A percentile compares a stretch with the other conserved stretches of the same genome.
phyloP scores from a whole-genome alignment of 1,139 yeast genomes.

The Scheffersomyces parashehatae region DNA sequence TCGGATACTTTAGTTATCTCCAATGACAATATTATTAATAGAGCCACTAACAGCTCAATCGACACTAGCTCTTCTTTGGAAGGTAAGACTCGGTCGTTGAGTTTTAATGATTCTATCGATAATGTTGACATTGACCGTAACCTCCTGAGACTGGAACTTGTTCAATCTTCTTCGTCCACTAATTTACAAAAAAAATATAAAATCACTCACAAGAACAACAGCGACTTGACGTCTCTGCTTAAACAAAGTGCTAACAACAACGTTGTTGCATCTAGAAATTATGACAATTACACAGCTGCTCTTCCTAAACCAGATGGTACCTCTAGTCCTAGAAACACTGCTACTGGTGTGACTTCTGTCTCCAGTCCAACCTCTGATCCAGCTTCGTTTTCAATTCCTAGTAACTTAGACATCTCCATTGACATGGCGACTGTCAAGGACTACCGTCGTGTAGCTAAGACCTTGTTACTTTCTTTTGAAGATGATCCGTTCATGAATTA shows the following conservation, averaged over 20 bases:
- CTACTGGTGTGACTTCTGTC: constrained; percentile 1
- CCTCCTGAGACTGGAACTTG: constrained; percentile 1
- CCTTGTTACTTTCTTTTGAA: constrained; percentile 39
- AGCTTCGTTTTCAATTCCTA: constrained; percentile 15
- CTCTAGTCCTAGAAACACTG: constrained; percentile 3
- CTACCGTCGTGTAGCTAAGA: constrained; percentile 39
- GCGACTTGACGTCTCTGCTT: not conserved
- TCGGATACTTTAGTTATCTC: not conserved
- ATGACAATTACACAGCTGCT: constrained; percentile 1
- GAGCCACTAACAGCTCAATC: not conserved
- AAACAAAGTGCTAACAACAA: not conserved
- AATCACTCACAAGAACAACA: not conserved
- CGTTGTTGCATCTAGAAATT: not conserved
- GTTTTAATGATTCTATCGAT: not conserved
- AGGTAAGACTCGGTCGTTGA: not conserved
- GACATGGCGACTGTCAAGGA: constrained; percentile 34
- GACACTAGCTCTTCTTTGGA: not conserved
- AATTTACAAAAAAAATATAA: not conserved
- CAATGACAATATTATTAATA: constrained; percentile 1
- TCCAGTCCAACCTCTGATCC: constrained; percentile 1
- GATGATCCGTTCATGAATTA: constrained; percentile 45
- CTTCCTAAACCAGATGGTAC: constrained; percentile 1
- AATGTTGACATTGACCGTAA: constrained; percentile 1
- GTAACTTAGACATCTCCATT: constrained; percentile 29
- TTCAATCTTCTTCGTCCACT: not conserved